These are phyloP conservation scores for Nephelium lappaceum DNA, from an alignment of 345 rosid genomes.

Conservation along the genomic window DNA sequence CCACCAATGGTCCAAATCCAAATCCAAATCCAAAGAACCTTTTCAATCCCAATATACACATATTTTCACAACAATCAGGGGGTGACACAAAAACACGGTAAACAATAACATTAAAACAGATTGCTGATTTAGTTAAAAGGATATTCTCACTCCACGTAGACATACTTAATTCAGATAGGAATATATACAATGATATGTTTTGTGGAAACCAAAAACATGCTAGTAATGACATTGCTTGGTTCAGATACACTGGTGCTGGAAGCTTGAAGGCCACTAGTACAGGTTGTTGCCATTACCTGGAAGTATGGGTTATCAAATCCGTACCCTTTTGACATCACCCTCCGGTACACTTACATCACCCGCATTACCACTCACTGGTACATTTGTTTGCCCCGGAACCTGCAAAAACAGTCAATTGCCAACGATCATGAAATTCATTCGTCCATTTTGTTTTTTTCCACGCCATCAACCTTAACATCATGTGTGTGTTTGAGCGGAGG, in stretches of 20 bases:
- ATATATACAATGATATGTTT: not conserved
- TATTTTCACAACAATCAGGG: not conserved
- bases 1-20: too few species aligned
- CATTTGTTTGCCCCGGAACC: conserved; percentile 47
- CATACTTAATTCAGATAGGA: not conserved
- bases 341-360: conserved; percentile 77
- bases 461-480: not conserved
- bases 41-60: too few species aligned
- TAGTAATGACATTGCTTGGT: not conserved
- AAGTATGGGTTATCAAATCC: conserved; percentile 35
- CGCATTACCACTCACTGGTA: conserved; percentile 44
- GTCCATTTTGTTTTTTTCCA: not conserved
- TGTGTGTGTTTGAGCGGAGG: not conserved
- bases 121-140: not conserved
- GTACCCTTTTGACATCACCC: conserved; percentile 65
- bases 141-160: not conserved
- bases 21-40: too few species aligned
- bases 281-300: not conserved
- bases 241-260: not conserved
- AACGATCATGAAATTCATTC: not conserved
- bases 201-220: not conserved
- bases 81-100: not conserved
- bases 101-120: not conserved
- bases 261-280: not conserved
- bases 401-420: conserved; percentile 1